Base-by-base conservation (phyloP, 2,329 filamentous ascomycete genomes). In the Penicillium janthinellum region DNA sequence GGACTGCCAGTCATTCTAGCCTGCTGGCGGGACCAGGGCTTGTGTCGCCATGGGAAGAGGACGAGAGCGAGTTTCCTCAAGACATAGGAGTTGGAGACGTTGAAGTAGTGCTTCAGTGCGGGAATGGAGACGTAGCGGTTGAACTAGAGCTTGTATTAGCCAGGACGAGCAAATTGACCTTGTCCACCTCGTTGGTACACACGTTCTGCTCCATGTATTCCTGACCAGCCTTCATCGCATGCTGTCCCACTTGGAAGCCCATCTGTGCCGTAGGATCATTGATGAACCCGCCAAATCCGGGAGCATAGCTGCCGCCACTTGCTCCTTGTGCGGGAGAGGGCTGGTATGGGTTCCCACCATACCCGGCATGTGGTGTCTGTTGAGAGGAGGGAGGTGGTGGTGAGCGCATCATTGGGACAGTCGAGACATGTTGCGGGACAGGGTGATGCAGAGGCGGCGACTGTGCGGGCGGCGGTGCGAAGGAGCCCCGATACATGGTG, bases 61-160 rank as follows among this genome's bases (percentile, higher is more conserved):
- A 99, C 94, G 60, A 99, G 86, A 73, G 90, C 87, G 60, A 99
- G 84, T 79, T 99, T 99, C 79, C 89, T 92, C 73, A 96, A 83
- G 73, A 99, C 95, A 78, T 99, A 99, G 60, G 87, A 90, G 83
- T 99, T 99, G 67, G 93, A 96, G 65, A 99, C 95, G 79, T 98
- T 97, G 82, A 99, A 99, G 84, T 98, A 99, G 80, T 97, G 95
- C 79, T 99, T 99, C 47, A 99, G 84, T 17, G 92, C 91, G 14
- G 90, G 89, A 69, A 98, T 90, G 72, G 93, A 96, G 78, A 99
- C 88, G 79, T 94, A 97, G 77, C 88, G 86, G 70, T 88, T 89
- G 70, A 91, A 81, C 88, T 90, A 60, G 34, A 42, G 34, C 14
- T 41, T 45, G 2, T 10, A 17, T 63, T 53, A 64, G 60, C 5